A percentile compares a stretch with the other conserved stretches of the same genome.
These are phyloP conservation scores for Colletotrichum gigasporum DNA, from an alignment of 2,329 filamentous ascomycete species.

Conservation along the genomic window DNA sequence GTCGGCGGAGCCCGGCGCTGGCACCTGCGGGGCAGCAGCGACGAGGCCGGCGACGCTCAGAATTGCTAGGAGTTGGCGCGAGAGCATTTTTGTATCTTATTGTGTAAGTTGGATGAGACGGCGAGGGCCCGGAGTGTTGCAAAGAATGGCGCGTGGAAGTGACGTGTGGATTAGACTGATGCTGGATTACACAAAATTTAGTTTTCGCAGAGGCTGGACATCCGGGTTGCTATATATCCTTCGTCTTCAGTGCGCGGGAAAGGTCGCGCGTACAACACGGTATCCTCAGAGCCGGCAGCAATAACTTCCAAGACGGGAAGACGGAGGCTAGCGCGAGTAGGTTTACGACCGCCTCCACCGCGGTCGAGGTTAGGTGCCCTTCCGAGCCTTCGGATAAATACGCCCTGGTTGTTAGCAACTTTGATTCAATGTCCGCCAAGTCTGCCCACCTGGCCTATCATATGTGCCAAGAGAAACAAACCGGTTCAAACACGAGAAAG, in stretches of 20 bases:
- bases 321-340: slow-evolving; percentile 14
- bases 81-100: slow-evolving; percentile 11
- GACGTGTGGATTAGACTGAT: neutral
- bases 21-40: slow-evolving; percentile 15
- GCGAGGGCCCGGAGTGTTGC: too few species aligned
- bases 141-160: neutral
- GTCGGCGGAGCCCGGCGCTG: neutral
- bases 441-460: neutral
- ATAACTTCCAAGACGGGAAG: slow-evolving; percentile 11
- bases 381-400: neutral
- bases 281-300: neutral
- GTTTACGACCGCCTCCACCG: slow-evolving; percentile 10
- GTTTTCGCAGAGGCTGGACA: neutral
- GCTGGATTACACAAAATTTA: neutral
- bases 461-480: neutral
- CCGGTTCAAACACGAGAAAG: neutral
- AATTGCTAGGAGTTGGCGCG: neutral
- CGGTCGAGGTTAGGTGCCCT: neutral
- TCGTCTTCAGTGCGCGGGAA: neutral
- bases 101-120: too few species aligned
- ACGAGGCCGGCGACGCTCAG: slow-evolving; percentile 16
- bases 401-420: neutral
- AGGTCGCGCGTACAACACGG: neutral
- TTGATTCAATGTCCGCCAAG: neutral
- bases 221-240: slow-evolving; percentile 14